Evolutionary conservation across 306 rosid genomes (phyloP), one percentile per base, ranked within the genome.

Genomic region (Cucurbita maxima): DNA sequence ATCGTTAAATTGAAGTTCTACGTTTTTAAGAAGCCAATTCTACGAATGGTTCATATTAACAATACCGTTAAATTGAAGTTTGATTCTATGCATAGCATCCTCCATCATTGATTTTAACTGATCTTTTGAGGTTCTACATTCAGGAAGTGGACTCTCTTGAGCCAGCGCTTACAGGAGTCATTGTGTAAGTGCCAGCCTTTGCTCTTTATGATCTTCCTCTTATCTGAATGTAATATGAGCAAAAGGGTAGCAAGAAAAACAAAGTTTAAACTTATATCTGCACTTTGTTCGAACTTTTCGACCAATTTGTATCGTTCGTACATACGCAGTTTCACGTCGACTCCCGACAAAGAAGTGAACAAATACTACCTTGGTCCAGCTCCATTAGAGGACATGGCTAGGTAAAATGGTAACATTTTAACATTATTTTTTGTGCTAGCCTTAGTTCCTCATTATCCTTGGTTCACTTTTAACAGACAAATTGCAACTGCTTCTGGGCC

Each of bases 331-430:
- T 95, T 95, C 85, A 89, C 96, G 50, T 91, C 99, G n/a, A 91
- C 97, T 20, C 97, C 90, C 1, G 97, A 95, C 86, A 88, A 81
- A 84, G 88, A 12, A 82, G 81, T 79, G 44, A 95, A 95, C 88
- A 89, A 89, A 81, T 95, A 95, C 80, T 95, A 89, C 82, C 78
- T 95, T 4, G 99, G 99, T 58, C 96, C 99, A 77, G 99, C 97
- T 57, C 97, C 96, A 10, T 73, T 91, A 77, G 89, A 86, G 64
- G 91, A 84, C 64, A 95, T 95, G 99, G 97, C 99, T 70, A 83
- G 96, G 99, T 95, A 86, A 69, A 30, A 62, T 40, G 7, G 18
- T 77, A 38, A n/a, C 19, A 34, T 38, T 4, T 6, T 19, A 10
- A 14, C 14, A 8, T 8, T 1, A 7, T 62, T 62, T 71, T 6